phyloP scores from a whole-genome alignment of 331 rosid species.

The Ulmus americana region DNA sequence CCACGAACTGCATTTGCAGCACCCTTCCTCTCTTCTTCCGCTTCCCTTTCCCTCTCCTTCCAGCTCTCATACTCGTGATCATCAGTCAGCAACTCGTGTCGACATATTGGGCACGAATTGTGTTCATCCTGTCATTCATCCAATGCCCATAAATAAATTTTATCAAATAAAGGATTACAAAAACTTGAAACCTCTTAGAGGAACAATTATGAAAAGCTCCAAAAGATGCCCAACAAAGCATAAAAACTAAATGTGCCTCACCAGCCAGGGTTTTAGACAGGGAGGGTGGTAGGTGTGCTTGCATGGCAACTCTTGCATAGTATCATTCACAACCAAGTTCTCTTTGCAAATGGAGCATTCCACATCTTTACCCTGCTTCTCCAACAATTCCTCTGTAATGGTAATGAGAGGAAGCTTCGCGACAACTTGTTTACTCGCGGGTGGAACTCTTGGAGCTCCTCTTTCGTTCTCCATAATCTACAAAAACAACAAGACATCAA shows the following conservation, averaged over 20 bases:
- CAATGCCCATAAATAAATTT: not conserved
- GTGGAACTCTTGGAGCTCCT: slow-evolving; percentile 63
- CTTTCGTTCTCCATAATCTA: slow-evolving; percentile 51
- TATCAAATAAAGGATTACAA: not conserved
- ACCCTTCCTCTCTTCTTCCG: slow-evolving; percentile 87
- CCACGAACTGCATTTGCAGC: slow-evolving; percentile 88
- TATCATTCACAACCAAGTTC: slow-evolving; percentile 54
- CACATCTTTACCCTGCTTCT: slow-evolving; percentile 58
- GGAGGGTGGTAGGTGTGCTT: slow-evolving; percentile 93
- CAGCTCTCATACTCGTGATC: slow-evolving; percentile 88
- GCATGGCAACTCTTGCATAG: slow-evolving; percentile 97
- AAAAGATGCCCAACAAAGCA: not conserved
- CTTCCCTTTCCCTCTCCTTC: slow-evolving; percentile 94
- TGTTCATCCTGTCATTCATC: slow-evolving; percentile 58
- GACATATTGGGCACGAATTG: slow-evolving; percentile 88
- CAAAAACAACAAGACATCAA: slow-evolving; percentile 12
- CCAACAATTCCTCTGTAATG: slow-evolving; percentile 60
- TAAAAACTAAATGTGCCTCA: slow-evolving; percentile 9
- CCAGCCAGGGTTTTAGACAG: slow-evolving; percentile 98
- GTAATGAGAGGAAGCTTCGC: slow-evolving; percentile 73
- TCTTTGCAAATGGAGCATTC: slow-evolving; percentile 90
- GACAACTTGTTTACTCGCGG: slow-evolving; percentile 87
- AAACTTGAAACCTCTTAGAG: not conserved
- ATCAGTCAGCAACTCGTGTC: slow-evolving; percentile 78
- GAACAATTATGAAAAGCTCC: not conserved